Evolutionary conservation across 2,329 filamentous ascomycete species (phyloP).

Genomic region (Exophiala viscosa): DNA sequence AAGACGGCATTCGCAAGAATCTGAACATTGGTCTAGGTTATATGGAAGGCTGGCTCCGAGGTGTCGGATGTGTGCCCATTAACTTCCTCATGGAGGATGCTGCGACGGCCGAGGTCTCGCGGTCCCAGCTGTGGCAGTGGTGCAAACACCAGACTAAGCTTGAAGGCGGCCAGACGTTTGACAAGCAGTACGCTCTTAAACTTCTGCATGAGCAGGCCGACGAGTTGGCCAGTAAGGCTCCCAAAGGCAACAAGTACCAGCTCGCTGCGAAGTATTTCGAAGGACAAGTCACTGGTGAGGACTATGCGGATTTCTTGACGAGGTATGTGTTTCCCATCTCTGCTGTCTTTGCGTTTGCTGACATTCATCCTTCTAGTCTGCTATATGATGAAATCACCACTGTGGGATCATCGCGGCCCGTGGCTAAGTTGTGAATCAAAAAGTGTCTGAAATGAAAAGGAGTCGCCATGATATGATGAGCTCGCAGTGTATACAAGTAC

Average conservation of each 20-base stretch:
- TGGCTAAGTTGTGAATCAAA: constrained; percentile 57
- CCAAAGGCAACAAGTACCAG: constrained; percentile 86
- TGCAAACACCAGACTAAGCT: constrained; percentile 69
- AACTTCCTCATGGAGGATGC: constrained; percentile 99
- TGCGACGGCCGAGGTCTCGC: constrained; percentile 91
- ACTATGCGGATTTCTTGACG: constrained; percentile 95
- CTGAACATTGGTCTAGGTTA: constrained; percentile 93
- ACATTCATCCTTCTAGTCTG: constrained; percentile 50
- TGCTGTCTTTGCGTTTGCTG: constrained; percentile 23
- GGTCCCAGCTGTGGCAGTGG: constrained; percentile 97
- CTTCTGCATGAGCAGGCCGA: constrained; percentile 83
- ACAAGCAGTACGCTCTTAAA: constrained; percentile 85
- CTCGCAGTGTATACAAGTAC: too few relatives aligned
- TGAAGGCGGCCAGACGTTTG: constrained; percentile 83
- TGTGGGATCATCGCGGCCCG: constrained; percentile 52
- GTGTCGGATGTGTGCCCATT: constrained; percentile 92
- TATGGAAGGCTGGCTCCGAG: constrained; percentile 98
- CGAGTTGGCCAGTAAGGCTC: constrained; percentile 67
- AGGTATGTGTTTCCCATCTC: constrained; percentile 54
- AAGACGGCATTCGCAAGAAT: constrained; percentile 95
- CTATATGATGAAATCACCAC: constrained; percentile 85
- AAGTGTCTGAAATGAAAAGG: too few relatives aligned
- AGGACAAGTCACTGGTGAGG: constrained; percentile 89
- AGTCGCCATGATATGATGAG: too few relatives aligned
- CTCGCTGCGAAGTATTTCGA: constrained; percentile 91